Conservation (phyloP, 306 rosid species). For the cucumber (Cucumis sativus) region Cucumber_9930_V3 NC_026660.2:27612001-27612500, state of each 20-base stretch:
- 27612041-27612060: neutral
- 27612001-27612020: neutral
- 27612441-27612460: conserved; percentile 23
- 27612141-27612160: conserved; percentile 1
- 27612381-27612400: neutral
- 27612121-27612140: neutral
- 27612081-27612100: neutral
- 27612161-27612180: conserved; percentile 13
- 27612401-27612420: neutral
- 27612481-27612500: conserved; percentile 71
- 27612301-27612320: neutral
- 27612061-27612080: neutral
- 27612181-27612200: conserved; percentile 50
- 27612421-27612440: neutral
- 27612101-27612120: neutral
- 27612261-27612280: conserved; percentile 59
- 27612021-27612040: neutral
- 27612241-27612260: conserved; percentile 85
- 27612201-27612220: conserved; percentile 58
- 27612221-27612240: conserved; percentile 92
- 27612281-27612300: conserved; percentile 48
- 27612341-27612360: neutral
- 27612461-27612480: conserved; percentile 77
- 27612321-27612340: neutral
- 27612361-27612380: neutral